Evolutionary conservation across 306 rosid species (phyloP), one percentile per base, ranked within the genome.

Genomic region (Acacia acuminata): DNA sequence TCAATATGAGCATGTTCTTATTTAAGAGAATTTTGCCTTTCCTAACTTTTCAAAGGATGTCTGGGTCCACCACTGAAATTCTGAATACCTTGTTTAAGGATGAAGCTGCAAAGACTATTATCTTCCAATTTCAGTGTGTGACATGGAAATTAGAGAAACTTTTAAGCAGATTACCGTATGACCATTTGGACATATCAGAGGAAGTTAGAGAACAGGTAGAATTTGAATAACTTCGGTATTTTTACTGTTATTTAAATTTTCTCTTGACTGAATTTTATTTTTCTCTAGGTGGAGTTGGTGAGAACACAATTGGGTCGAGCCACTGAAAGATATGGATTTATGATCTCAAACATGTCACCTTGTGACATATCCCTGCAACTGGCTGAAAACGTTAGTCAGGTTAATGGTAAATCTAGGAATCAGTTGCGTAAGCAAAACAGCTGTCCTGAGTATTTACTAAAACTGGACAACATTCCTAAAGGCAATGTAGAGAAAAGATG

Each of bases 121-220:
- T 85, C 83, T 87, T 87, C 83, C 94, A 91, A 78, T 96, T 96
- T 75, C 96, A 96, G 79, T 88, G 90, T 51, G 97, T 92, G 84
- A 91, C 98, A 7, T 91, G 91, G 97, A 96, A 90, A 78, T 85
- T 96, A 87, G 99, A 94, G 87, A 91, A 88, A 82, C 92, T 95
- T 40, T 66, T 96, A 81, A 80, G 86, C 66, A 82, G 77, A 73
- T 75, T 96, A 74, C 96, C 97, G 8, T 94, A 86, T 77, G 96
- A 88, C 72, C 86, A 75, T 73, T 88, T 87, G 63, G 93, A 91
- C 70, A 91, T 96, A 77, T 94, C 98, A 3, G 98, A 88, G 86
- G 99, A 96, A 89, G 99, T 96, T 81, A 89, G 88, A 80, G 99
- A 96, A 82, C 98, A 96, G 98, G 99, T 96, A 81, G 65, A 87